Evolutionary conservation across 2,329 filamentous ascomycete genomes (phyloP), one percentile per base, ranked within the genome.

Genomic region (Microdochium paspali): DNA sequence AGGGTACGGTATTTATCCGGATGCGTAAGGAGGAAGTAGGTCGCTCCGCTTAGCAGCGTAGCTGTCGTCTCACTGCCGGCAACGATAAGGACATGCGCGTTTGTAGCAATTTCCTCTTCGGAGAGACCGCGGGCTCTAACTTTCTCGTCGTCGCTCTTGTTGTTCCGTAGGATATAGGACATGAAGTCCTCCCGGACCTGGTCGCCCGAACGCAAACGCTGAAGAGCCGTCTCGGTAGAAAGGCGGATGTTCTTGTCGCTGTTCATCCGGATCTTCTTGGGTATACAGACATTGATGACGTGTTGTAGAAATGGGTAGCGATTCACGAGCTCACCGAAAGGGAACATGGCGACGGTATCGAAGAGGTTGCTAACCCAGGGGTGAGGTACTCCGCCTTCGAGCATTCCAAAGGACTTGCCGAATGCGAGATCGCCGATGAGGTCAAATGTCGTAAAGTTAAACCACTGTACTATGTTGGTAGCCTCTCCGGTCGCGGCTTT

Each of bases 11-110:
- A 50, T 0, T 60, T 56, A 3, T 58, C 50, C 0, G 61, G 65
- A 47, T 71, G 59, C 3, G 57, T 61, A 2, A 71, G 55, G 9
- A 76, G 58, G 5, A 69, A 56, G 49, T 65, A 76, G 0, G 60
- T 53, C 51, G 61, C 53, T 52, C 70, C 56, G 51, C 64, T 58
- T 15, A 76, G 60, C 3, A 70, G 58, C 0, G 71, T 74, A 0
- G 73, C 70, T 1, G 72, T 75, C 5, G 74, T 78, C 54, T 77
- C 74, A 3, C 68, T 71, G 4, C 74, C 73, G 6, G 71, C 73
- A 13, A 71, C 58, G 25, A 76, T 61, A 3, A 69, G 53, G 10
- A 63, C 52, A n/a, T 46, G 52, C 5, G 57, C 54, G 46, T 62
- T 63, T 31, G 46, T 46, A 2, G 48, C 48, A 0, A 63, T 48